Evolutionary conservation across 1,284 basidiomycete species (phyloP).

Genomic region (Pulveroboletus sp.): DNA sequence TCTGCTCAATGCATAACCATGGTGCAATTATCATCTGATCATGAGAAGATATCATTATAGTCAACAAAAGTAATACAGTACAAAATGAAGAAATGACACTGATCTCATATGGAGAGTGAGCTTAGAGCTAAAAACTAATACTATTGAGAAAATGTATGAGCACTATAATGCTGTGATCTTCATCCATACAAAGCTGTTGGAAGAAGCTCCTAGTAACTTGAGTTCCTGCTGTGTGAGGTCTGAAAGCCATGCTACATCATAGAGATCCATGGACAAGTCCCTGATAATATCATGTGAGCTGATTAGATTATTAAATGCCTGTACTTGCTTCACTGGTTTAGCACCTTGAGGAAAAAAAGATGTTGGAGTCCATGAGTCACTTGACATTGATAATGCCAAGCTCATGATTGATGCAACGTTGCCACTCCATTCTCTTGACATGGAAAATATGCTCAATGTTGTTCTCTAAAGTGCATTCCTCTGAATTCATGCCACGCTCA

Average conservation of each 20-base stretch:
- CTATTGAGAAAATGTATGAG: too few species aligned
- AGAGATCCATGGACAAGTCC: neutral
- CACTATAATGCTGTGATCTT: too few species aligned
- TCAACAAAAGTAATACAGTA: too few species aligned
- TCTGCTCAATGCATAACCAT: too few species aligned
- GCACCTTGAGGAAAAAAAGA: slow-evolving; percentile 4
- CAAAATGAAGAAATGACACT: too few species aligned
- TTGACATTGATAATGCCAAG: neutral
- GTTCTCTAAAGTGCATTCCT: slow-evolving; percentile 3
- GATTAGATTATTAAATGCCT: neutral
- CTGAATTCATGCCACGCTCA: slow-evolving; percentile 3
- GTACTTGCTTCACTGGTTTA: neutral
- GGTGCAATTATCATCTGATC: too few species aligned
- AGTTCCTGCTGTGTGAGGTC: neutral
- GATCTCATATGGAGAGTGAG: too few species aligned
- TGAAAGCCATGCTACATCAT: neutral
- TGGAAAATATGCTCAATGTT: neutral
- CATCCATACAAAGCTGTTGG: too few species aligned
- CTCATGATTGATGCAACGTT: neutral
- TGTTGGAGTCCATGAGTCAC: neutral
- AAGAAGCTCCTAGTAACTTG: too few species aligned
- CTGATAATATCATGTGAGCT: neutral
- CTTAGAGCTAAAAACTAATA: too few species aligned
- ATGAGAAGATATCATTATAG: too few species aligned
- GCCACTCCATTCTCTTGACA: slow-evolving; percentile 8